phyloP scores from a whole-genome alignment of 2,329 filamentous ascomycete species.

The Boeremia exigua region DNA sequence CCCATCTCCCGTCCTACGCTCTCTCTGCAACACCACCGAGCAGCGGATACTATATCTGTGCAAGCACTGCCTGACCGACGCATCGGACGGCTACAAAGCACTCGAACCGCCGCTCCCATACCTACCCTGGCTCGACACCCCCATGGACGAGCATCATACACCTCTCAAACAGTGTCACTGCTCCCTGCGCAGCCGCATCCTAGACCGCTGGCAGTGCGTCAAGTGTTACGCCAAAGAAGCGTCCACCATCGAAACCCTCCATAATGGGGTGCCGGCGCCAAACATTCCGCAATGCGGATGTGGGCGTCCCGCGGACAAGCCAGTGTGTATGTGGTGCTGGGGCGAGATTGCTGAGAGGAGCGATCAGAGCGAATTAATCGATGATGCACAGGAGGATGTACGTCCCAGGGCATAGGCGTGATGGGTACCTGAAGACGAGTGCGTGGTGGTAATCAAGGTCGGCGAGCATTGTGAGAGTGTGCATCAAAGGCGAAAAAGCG shows the following conservation, averaged over 20 bases:
- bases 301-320: neutral
- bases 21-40: conserved; percentile 34
- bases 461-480: neutral
- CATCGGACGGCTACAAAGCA: neutral
- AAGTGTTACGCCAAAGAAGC: conserved; percentile 20
- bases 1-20: conserved; percentile 35
- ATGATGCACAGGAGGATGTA: neutral
- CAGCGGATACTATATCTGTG: conserved; percentile 25
- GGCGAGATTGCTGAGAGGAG: conserved; percentile 5
- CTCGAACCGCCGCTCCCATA: neutral
- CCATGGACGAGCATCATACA: too few relatives aligned
- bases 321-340: conserved; percentile 18
- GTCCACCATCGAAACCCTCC: neutral
- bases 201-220: conserved; percentile 27
- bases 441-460: too few relatives aligned
- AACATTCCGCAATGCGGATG: conserved; percentile 1
- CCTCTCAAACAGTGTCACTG: conserved; percentile 6
- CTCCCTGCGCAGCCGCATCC: conserved; percentile 7
- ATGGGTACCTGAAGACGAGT: neutral
- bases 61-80: conserved; percentile 12
- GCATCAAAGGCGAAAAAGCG: neutral
- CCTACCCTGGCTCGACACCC: conserved; percentile 2
- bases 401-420: neutral
- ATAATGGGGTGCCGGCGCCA: neutral
- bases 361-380: neutral